Evolutionary conservation across 1,284 basidiomycete species (phyloP).

Genomic region (Entoloma clypeatum): DNA sequence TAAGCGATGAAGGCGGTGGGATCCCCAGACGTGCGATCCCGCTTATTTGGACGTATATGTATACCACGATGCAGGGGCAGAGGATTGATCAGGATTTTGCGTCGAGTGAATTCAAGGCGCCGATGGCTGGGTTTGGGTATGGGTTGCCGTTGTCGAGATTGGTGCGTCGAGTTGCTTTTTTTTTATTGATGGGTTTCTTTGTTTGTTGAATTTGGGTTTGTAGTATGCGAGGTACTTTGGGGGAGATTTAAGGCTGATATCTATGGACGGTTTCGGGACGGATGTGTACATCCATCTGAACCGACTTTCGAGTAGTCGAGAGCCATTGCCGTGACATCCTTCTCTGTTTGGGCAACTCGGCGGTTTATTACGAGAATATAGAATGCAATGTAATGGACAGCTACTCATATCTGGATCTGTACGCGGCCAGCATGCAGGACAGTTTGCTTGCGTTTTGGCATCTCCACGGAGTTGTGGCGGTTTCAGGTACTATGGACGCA

Average conservation of each 20-base stretch:
- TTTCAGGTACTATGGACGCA: too few species aligned
- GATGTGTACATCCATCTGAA: constrained; percentile 92
- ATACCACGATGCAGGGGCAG: constrained; percentile 95
- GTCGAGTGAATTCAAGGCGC: constrained; percentile 93
- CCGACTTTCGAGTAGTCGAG: constrained; percentile 76
- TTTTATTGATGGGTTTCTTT: not conserved
- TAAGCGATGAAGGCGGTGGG: constrained; percentile 88
- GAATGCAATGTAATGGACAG: too few species aligned
- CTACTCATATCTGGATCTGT: too few species aligned
- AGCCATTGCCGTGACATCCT: constrained; percentile 69
- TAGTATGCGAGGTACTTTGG: constrained; percentile 96
- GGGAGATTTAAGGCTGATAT: constrained; percentile 92
- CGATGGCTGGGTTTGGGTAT: constrained; percentile 98
- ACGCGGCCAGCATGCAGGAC: too few species aligned
- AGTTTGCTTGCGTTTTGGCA: too few species aligned
- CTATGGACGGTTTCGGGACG: constrained; percentile 96
- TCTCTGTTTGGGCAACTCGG: too few species aligned
- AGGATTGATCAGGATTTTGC: constrained; percentile 86
- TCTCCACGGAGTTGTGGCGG: too few species aligned
- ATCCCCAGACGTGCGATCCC: constrained; percentile 93
- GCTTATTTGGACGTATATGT: constrained; percentile 99
- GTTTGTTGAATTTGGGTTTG: constrained; percentile 7
- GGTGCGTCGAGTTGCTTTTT: constrained; percentile 56
- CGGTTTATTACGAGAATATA: too few species aligned
- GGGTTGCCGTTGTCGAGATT: constrained; percentile 88